Evolutionary conservation across 257 asterid genomes (phyloP), one percentile per base, ranked within the genome.

Genomic region (Leonotis leonurus): DNA sequence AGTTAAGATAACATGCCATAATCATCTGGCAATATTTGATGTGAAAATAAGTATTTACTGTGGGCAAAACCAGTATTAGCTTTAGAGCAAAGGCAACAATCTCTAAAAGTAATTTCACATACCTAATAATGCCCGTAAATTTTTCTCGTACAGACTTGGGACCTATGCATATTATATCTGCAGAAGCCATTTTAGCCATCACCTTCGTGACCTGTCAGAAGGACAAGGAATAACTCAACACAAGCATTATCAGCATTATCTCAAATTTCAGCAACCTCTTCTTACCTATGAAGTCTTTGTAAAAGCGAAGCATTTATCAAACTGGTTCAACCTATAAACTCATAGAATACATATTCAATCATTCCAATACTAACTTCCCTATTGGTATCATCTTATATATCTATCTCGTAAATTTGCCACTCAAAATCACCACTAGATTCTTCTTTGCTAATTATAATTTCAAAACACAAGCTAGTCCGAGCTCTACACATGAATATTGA

Each of bases 181-280:
- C 87, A 0, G 97, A 80, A 68, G 95, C 95, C 81, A 85, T 81
- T 76, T 81, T 84, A 26, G 97, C 79, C 98, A 92, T 92, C 75
- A 88, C 98, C 62, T 84, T 92, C 9, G 95, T 92, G 46, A 92
- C 83, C 99, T 92, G 78, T 25, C 74, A 73, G 35, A 60, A 21
- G 3, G 41, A 64, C 33, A 18, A n/a, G 29, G 33, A 56, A 29
- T 48, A 20, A 26, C 40, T 21, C 44, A 17, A 65, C 36, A 40
- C 1, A 30, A 45, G 3, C 22, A 53, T 9, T 46, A 20, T 7
- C 1, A 2, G 8, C 39, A n/a, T 26, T 0, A 2, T 48, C 46
- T 60, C 33, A 57, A 37, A 35, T 41, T 56, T 22, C 4, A 16
- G 25, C 27, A 41, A 30, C 3, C 35, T 39, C 6, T 3, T 11